phyloP scores from a whole-genome alignment of 805 yeast genomes.

The Kregervanrija pseudodelftensis region DNA sequence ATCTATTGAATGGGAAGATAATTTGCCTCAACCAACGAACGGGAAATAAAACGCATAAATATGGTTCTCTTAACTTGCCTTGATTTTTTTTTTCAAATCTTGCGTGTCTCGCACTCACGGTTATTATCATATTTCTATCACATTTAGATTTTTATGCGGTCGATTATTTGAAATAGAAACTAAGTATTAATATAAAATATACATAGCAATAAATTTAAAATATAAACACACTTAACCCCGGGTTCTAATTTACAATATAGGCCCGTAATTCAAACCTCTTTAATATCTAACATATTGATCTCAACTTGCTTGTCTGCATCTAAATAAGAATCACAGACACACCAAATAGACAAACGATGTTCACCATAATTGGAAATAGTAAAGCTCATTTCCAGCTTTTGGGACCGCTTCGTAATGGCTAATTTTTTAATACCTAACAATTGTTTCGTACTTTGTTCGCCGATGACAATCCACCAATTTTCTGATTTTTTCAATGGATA shows the following conservation, averaged over 20 bases:
- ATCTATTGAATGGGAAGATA: no score
- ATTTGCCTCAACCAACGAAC: no score
- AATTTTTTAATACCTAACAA: slow-evolving; percentile 70
- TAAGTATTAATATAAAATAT: neutral
- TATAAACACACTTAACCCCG: neutral
- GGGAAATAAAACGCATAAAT: no score
- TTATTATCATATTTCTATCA: no score
- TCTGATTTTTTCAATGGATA: slow-evolving; percentile 59
- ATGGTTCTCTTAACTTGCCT: no score
- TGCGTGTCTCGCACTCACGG: no score
- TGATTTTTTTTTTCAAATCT: no score
- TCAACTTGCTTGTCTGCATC: slow-evolving; percentile 86
- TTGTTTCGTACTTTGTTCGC: slow-evolving; percentile 52
- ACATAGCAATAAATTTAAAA: neutral
- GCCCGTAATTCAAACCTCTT: neutral
- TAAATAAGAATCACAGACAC: slow-evolving; percentile 85
- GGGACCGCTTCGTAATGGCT: slow-evolving; percentile 43
- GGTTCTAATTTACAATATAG: neutral
- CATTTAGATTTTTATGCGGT: no score
- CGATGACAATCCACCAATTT: slow-evolving; percentile 85
- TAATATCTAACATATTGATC: slow-evolving; percentile 32
- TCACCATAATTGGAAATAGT: slow-evolving; percentile 54
- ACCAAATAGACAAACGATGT: slow-evolving; percentile 66
- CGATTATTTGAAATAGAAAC: neutral
- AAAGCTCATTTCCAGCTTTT: slow-evolving; percentile 46